phyloP scores from a whole-genome alignment of 306 rosid species.

The Castanospermum australe region DNA sequence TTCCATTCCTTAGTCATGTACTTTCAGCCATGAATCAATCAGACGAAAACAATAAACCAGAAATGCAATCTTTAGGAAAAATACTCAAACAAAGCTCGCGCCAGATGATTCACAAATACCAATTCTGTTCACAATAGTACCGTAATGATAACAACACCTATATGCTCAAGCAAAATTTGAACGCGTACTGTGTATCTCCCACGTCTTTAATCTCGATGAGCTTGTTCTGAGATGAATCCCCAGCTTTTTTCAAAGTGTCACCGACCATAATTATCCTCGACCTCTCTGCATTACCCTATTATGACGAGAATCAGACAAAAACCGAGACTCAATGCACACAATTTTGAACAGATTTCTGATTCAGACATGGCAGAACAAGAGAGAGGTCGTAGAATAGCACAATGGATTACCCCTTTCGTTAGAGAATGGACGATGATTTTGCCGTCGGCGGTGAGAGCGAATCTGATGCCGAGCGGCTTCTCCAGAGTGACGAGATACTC shows the following conservation, averaged over 20 bases:
- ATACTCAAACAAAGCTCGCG: not conserved
- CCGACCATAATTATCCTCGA: constrained; percentile 94
- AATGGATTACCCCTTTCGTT: constrained; percentile 78
- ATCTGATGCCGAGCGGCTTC: constrained; percentile 84
- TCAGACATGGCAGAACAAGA: not conserved
- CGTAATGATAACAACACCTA: not conserved
- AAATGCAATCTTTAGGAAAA: not conserved
- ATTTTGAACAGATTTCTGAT: not conserved
- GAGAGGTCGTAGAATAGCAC: not conserved
- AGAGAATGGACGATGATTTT: constrained; percentile 80
- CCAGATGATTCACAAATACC: not conserved
- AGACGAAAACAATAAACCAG: not conserved
- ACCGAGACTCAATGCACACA: not conserved
- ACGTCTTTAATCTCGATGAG: constrained; percentile 60
- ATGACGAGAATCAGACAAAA: not conserved
- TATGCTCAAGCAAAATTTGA: not conserved
- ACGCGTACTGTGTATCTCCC: constrained; percentile 61
- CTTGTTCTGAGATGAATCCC: constrained; percentile 59
- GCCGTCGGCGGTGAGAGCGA: constrained; percentile 80
- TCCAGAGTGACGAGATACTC: constrained; percentile 90
- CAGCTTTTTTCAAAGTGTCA: constrained; percentile 82
- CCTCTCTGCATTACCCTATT: constrained; percentile 88
- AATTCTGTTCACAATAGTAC: not conserved
- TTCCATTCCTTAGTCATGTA: not conserved
- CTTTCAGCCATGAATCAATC: not conserved